phyloP scores from a whole-genome alignment of 1,284 basidiomycete genomes.

The Mycena citricolor region DNA sequence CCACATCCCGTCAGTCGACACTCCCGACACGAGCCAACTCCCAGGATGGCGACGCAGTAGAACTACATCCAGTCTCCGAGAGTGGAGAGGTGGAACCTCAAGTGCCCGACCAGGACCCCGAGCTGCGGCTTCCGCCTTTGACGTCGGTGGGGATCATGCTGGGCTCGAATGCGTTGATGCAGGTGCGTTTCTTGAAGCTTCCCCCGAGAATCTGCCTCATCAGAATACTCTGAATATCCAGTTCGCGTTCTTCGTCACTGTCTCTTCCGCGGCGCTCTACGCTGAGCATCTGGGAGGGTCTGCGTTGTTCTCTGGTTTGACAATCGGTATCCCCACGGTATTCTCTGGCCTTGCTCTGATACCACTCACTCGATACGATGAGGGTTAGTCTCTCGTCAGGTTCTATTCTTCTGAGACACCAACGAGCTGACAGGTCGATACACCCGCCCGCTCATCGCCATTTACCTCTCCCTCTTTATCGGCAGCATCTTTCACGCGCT shows the following conservation, averaged over 20 bases:
- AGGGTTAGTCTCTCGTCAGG: slow-evolving; percentile 39
- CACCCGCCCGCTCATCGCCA: slow-evolving; percentile 45
- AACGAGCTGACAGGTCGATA: slow-evolving; percentile 43
- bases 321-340: slow-evolving; percentile 65
- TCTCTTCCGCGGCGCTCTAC: slow-evolving; percentile 65
- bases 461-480: slow-evolving; percentile 35
- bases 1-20: slow-evolving; percentile 4
- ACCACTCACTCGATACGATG: slow-evolving; percentile 56
- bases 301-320: slow-evolving; percentile 65
- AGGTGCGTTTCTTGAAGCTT: slow-evolving; percentile 35
- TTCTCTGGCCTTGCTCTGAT: slow-evolving; percentile 59
- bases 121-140: slow-evolving; percentile 47
- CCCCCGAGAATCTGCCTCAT: neutral
- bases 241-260: slow-evolving; percentile 68
- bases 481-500: slow-evolving; percentile 43
- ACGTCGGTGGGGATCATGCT: slow-evolving; percentile 45
- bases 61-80: too few species aligned
- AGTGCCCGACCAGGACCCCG: slow-evolving; percentile 33
- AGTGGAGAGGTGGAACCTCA: neutral
- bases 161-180: slow-evolving; percentile 43
- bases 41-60: slow-evolving; percentile 2
- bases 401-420: neutral
- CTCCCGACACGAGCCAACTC: neutral
- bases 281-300: slow-evolving; percentile 62
- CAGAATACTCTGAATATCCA: too few species aligned